phyloP scores from a whole-genome alignment of 331 rosid species.

The Acacia concinna region DNA sequence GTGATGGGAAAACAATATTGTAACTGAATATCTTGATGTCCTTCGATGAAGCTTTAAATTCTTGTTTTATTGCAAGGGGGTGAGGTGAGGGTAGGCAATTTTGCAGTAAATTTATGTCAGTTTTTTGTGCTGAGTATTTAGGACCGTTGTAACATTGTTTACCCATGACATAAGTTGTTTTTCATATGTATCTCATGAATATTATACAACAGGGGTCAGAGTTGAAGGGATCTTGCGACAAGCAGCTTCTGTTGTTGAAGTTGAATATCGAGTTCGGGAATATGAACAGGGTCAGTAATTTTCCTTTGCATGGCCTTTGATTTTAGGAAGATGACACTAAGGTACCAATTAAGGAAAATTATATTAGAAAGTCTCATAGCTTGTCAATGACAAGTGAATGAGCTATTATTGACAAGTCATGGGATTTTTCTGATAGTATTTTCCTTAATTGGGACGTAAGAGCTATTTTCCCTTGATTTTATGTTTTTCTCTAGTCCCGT shows the following conservation, averaged over 20 bases:
- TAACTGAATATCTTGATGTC: neutral
- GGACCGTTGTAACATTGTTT: slow-evolving; percentile 26
- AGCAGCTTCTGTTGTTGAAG: slow-evolving; percentile 98
- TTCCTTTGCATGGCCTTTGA: slow-evolving; percentile 11
- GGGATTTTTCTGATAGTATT: no score
- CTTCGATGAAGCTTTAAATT: neutral
- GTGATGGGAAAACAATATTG: neutral
- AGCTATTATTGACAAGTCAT: no score
- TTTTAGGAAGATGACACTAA: no score
- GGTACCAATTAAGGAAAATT: no score
- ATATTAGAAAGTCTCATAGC: no score
- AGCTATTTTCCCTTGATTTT: no score
- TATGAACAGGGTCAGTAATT: slow-evolving; percentile 78
- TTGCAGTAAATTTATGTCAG: slow-evolving; percentile 1
- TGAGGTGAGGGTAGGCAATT: neutral
- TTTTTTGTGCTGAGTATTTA: neutral
- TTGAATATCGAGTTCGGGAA: slow-evolving; percentile 79
- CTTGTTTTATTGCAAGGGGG: neutral
- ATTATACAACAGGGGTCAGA: slow-evolving; percentile 59
- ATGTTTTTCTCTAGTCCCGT: neutral
- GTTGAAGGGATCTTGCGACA: slow-evolving; percentile 96
- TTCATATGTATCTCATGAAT: slow-evolving; percentile 38
- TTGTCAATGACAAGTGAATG: no score
- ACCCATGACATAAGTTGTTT: neutral
- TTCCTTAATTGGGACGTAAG: no score